phyloP scores from a whole-genome alignment of 805 yeast species.

The Ogataea kodamae region DNA sequence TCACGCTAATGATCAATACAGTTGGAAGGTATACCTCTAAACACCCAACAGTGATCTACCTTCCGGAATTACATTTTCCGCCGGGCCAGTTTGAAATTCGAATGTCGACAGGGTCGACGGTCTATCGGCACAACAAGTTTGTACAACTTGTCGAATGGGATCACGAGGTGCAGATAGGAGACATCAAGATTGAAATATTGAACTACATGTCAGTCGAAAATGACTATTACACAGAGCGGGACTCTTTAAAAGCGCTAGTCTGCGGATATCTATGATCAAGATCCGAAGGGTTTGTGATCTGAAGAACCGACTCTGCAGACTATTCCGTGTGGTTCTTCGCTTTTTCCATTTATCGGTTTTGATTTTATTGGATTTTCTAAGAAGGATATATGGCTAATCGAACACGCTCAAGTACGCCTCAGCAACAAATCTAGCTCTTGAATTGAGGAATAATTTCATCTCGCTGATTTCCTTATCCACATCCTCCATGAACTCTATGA shows the following conservation, averaged over 20 bases:
- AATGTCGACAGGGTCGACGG: constrained; percentile 48
- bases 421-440: constrained; percentile 96
- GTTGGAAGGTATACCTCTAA: constrained; percentile 12
- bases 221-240: constrained; percentile 8
- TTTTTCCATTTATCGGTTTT: constrained; percentile 16
- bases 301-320: constrained; percentile 31
- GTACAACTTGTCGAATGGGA: constrained; percentile 68
- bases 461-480: constrained; percentile 98
- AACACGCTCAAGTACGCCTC: constrained; percentile 92
- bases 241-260: constrained; percentile 34
- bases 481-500: constrained; percentile 98
- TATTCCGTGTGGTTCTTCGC: constrained; percentile 18
- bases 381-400: constrained; percentile 44
- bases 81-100: constrained; percentile 45
- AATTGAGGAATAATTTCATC: constrained; percentile 94
- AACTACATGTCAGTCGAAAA: constrained; percentile 12
- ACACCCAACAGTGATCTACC: constrained; percentile 55
- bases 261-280: constrained; percentile 29
- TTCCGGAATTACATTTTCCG: constrained; percentile 74
- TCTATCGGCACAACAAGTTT: constrained; percentile 47
- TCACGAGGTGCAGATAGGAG: constrained; percentile 40
- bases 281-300: constrained; percentile 11
- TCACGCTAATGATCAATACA: constrained; percentile 43
- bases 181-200: constrained; percentile 21
- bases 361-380: constrained; percentile 13